Evolutionary conservation across 345 rosid genomes (phyloP).

Genomic region (Moringa oleifera): DNA sequence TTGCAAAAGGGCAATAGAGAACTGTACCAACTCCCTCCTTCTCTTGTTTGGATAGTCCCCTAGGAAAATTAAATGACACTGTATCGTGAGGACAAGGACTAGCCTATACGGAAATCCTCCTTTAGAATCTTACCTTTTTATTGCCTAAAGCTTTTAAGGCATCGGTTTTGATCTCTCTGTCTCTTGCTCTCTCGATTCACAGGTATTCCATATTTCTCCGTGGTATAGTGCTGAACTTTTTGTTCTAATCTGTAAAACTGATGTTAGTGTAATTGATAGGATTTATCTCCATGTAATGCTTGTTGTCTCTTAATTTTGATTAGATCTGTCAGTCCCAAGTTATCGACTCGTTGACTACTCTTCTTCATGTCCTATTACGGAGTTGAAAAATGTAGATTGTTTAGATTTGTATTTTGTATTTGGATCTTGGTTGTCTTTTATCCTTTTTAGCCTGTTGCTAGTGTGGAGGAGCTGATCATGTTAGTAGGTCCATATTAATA

Average conservation of each 20-base stretch:
- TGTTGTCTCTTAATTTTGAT: neutral
- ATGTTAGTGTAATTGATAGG: too few species aligned
- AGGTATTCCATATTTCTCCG: neutral
- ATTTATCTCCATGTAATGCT: neutral
- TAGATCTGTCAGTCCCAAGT: neutral
- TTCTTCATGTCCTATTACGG: neutral
- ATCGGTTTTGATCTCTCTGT: neutral
- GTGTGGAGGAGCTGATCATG: neutral
- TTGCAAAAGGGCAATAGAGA: too few species aligned
- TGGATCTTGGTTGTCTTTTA: neutral
- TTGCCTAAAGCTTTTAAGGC: neutral
- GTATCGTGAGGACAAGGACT: neutral
- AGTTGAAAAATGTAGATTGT: neutral
- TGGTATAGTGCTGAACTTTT: neutral
- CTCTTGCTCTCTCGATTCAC: neutral
- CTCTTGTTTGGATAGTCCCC: neutral
- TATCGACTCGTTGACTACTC: neutral
- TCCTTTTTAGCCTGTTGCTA: neutral
- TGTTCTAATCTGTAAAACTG: neutral
- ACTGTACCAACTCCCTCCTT: too few species aligned
- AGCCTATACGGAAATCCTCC: neutral
- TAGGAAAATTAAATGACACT: neutral
- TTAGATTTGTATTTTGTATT: too few species aligned
- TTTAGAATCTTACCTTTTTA: too few species aligned
- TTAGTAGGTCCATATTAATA: neutral